Conservation (phyloP, 495 filamentous ascomycete genomes). For the Hyaloscypha hepaticicola region DNA sequence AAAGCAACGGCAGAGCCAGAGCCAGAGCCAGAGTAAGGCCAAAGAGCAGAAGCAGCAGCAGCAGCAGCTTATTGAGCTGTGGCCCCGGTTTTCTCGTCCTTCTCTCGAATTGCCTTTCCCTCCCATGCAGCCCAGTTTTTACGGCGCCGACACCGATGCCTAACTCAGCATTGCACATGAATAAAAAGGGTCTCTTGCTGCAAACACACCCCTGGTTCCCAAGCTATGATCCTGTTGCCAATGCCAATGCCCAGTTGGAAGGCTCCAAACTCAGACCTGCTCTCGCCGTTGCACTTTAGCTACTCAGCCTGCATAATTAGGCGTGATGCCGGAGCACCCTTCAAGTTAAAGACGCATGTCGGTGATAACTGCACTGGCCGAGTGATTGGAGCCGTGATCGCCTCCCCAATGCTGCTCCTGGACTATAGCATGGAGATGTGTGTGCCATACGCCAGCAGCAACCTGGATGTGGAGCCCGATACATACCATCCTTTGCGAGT, state of each 20-base stretch:
- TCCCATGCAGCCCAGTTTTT: neutral
- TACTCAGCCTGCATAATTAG: conserved; percentile 20
- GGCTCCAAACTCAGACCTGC: neutral
- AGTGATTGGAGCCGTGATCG: conserved; percentile 10
- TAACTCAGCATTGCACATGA: neutral
- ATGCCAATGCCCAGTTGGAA: neutral
- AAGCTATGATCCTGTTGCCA: neutral
- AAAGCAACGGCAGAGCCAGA: neutral
- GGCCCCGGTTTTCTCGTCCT: neutral
- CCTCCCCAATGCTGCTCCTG: conserved; percentile 1
- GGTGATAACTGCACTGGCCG: neutral
- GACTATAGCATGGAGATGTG: conserved; percentile 21
- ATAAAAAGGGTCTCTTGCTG: neutral
- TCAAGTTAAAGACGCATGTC: neutral
- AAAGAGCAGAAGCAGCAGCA: neutral
- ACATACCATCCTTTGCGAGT: conserved; percentile 1
- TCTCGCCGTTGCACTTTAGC: conserved; percentile 4
- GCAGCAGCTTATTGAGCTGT: neutral
- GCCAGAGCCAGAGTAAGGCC: neutral
- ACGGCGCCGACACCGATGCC: neutral
- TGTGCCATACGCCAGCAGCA: conserved; percentile 19
- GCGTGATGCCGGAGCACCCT: conserved; percentile 16
- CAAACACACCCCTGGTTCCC: neutral
- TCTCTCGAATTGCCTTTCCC: neutral
- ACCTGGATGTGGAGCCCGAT: conserved; percentile 6